phyloP scores from a whole-genome alignment of 208 protist genomes.

The Porcisia hertigi region DNA sequence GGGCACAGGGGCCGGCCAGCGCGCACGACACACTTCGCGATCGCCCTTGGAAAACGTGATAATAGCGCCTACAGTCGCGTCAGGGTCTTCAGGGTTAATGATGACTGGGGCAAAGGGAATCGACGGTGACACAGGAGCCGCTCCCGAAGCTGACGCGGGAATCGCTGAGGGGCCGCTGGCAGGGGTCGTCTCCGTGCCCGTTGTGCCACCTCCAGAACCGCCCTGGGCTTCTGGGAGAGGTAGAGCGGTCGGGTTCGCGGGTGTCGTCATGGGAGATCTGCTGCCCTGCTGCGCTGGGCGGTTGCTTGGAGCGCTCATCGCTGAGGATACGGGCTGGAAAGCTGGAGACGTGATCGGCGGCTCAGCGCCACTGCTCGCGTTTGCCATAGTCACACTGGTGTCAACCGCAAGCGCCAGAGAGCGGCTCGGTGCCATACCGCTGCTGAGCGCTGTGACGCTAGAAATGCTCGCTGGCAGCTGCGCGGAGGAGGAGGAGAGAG shows the following conservation, averaged over 20 bases:
- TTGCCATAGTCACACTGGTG: conserved; percentile 5
- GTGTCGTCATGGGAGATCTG: background rate
- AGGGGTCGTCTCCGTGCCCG: background rate
- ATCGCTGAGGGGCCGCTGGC: conserved; percentile 13
- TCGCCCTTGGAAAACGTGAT: conserved; percentile 49
- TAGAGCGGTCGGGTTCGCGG: conserved; percentile 5
- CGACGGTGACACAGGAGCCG: conserved; percentile 11
- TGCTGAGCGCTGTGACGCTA: conserved; percentile 3
- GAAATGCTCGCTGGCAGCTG: conserved; percentile 15
- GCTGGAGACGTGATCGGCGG: conserved; percentile 23
- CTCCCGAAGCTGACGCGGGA: conserved; percentile 6
- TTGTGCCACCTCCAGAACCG: background rate
- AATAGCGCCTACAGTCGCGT: conserved; percentile 38
- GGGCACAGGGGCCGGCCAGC: conserved; percentile 69
- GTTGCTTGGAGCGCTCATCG: conserved; percentile 10
- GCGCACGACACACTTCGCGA: conserved; percentile 44
- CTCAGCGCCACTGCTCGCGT: conserved; percentile 10
- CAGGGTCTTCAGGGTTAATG: conserved; percentile 31
- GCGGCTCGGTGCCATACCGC: background rate
- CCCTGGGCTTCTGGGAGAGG: background rate
- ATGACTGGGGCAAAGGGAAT: conserved; percentile 23
- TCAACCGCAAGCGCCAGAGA: background rate
- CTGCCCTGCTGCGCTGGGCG: conserved; percentile 1
- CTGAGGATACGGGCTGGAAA: conserved; percentile 25
- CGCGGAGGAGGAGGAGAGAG: conserved; percentile 3